Conservation (phyloP, 2,329 filamentous ascomycete species). For the Fusarium staphyleae region DNA sequence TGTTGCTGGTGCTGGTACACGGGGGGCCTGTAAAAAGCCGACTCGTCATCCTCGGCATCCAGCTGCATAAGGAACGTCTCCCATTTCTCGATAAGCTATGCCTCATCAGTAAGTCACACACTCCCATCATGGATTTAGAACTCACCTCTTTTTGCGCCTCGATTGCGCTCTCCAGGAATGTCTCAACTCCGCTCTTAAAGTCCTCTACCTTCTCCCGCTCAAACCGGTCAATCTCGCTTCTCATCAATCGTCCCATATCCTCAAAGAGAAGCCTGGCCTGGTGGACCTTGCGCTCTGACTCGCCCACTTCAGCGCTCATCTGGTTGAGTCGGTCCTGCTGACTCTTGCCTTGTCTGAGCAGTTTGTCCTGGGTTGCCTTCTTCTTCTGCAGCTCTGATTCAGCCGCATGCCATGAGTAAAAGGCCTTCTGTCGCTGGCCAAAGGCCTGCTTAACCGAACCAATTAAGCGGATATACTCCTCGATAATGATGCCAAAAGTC, state of each 20-base stretch:
- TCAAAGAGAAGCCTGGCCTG: slow-evolving; percentile 91
- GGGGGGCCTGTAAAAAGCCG: slow-evolving; percentile 69
- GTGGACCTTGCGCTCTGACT: slow-evolving; percentile 92
- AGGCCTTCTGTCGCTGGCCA: slow-evolving; percentile 90
- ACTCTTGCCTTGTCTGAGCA: slow-evolving; percentile 91
- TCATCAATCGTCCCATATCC: slow-evolving; percentile 95
- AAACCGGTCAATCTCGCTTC: slow-evolving; percentile 88
- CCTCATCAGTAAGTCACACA: slow-evolving; percentile 34
- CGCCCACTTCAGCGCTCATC: slow-evolving; percentile 89
- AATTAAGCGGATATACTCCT: slow-evolving; percentile 97
- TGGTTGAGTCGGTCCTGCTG: slow-evolving; percentile 96
- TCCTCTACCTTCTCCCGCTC: slow-evolving; percentile 98
- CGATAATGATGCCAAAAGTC: slow-evolving; percentile 95
- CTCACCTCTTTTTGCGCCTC: slow-evolving; percentile 97
- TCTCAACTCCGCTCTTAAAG: slow-evolving; percentile 98
- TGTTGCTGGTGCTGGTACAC: slow-evolving; percentile 59
- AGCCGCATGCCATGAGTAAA: slow-evolving; percentile 90
- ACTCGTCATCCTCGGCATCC: slow-evolving; percentile 88
- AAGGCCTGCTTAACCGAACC: slow-evolving; percentile 95
- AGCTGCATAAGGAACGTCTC: slow-evolving; percentile 97
- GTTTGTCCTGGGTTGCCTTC: slow-evolving; percentile 87
- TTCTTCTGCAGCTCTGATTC: slow-evolving; percentile 92
- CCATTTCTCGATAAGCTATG: slow-evolving; percentile 83
- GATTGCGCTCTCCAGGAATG: slow-evolving; percentile 94
- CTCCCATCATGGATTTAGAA: slow-evolving; percentile 9